Percentiles rank a stretch among this genome's conserved stretches.
Evolutionary conservation across 768 basidiomycete species (phyloP).

Genomic region (Leucosporidium creatinivorum): DNA sequence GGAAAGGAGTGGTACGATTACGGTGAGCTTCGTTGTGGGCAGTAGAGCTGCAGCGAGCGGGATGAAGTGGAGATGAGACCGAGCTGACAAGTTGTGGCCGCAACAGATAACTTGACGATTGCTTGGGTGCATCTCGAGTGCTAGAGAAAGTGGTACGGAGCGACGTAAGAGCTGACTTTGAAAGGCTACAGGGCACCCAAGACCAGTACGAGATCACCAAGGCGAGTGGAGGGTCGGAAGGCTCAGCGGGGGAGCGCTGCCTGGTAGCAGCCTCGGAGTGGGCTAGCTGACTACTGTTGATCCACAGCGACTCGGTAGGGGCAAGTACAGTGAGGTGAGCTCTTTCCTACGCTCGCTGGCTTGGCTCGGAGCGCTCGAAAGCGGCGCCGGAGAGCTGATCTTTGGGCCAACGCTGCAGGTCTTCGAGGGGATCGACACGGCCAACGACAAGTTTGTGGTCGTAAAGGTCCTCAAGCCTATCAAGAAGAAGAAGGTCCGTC

Average conservation of each 20-base stretch:
- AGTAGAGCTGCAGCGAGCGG: no score
- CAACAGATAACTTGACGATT: neutral
- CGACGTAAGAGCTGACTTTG: neutral
- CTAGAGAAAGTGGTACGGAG: neutral
- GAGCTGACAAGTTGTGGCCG: neutral
- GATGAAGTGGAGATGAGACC: neutral
- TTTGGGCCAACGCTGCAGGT: no score
- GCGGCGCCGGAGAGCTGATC: no score
- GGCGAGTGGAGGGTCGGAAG: no score
- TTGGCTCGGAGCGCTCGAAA: no score
- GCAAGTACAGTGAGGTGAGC: constrained; percentile 30
- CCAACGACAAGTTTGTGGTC: constrained; percentile 31
- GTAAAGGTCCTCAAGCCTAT: constrained; percentile 32
- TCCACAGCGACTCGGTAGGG: neutral
- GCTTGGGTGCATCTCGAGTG: neutral
- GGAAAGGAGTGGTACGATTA: constrained; percentile 23
- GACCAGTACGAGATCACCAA: constrained; percentile 31
- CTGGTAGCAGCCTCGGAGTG: no score
- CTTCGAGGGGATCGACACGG: constrained; percentile 30
- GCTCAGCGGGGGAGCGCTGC: no score
- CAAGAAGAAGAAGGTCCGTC: constrained; percentile 29
- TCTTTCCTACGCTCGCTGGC: no score
- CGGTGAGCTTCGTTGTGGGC: constrained; percentile 2
- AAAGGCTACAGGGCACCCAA: constrained; percentile 2
- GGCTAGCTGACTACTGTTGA: no score